Evolutionary conservation across 306 rosid species (phyloP).

Genomic region (Cucumis hystrix): DNA sequence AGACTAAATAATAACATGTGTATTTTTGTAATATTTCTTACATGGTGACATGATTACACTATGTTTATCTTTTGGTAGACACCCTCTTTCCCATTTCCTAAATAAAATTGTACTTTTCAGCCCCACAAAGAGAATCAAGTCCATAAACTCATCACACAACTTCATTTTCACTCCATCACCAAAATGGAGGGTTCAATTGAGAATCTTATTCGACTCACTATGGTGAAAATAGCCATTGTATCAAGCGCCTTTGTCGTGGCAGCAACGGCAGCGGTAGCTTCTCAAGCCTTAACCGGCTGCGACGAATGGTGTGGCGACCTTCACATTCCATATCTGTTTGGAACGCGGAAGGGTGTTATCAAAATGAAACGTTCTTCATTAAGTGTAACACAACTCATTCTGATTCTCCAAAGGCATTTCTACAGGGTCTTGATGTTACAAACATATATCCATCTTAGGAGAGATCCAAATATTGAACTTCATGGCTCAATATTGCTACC

Average conservation of each 20-base stretch:
- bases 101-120: background rate
- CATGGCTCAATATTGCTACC: too few relatives aligned
- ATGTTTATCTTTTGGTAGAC: too few relatives aligned
- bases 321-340: constrained; percentile 37
- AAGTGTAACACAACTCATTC: background rate
- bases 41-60: too few relatives aligned
- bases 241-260: too few relatives aligned
- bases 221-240: too few relatives aligned
- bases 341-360: constrained; percentile 9
- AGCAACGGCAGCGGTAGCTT: background rate
- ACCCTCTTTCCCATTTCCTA: too few relatives aligned
- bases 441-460: background rate
- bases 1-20: too few relatives aligned
- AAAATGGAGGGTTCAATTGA: too few relatives aligned
- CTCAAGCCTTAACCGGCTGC: constrained; percentile 12
- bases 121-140: background rate
- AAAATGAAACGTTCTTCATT: background rate
- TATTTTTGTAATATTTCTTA: too few relatives aligned
- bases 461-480: background rate
- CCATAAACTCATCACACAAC: too few relatives aligned
- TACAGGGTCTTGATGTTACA: background rate
- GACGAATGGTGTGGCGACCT: constrained; percentile 18
- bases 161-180: too few relatives aligned
- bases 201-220: too few relatives aligned
- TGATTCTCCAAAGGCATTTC: background rate